phyloP scores from a whole-genome alignment of 768 basidiomycete species.

The Amanita rubescens region DNA sequence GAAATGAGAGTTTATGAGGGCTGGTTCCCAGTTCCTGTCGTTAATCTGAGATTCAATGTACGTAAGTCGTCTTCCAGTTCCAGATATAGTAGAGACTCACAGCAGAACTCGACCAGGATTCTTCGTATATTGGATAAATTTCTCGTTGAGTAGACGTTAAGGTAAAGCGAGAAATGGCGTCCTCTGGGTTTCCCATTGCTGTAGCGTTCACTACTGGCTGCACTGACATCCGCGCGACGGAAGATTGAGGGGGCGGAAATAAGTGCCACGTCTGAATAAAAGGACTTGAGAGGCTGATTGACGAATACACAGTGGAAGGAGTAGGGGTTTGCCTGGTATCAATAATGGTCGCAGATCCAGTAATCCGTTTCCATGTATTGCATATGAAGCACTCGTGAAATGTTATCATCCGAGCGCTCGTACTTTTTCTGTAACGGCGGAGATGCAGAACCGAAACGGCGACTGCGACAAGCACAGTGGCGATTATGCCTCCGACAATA shows the following conservation, averaged over 20 bases:
- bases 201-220: not conserved
- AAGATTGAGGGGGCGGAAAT: not conserved
- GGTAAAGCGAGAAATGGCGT: not conserved
- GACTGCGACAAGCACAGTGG: not conserved
- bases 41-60: not conserved
- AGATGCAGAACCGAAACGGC: not conserved
- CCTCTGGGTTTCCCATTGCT: not conserved
- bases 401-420: not conserved
- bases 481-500: not conserved
- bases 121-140: not conserved
- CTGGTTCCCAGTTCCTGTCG: not conserved
- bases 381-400: constrained; percentile 1
- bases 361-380: not conserved
- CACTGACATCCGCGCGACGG: not conserved
- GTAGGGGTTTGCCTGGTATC: not conserved
- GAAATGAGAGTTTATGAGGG: not conserved
- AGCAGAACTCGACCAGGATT: not conserved
- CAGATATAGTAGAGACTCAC: too few species aligned
- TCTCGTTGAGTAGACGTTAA: not conserved
- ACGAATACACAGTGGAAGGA: not conserved
- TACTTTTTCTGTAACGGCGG: constrained; percentile 2
- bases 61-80: not conserved
- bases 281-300: not conserved
- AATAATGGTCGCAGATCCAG: not conserved
- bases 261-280: not conserved